A percentile compares a stretch with the other conserved stretches of the same genome.
These are phyloP conservation scores for Leccinum ochraceum DNA, from an alignment of 768 basidiomycete species.

Conservation along the genomic window DNA sequence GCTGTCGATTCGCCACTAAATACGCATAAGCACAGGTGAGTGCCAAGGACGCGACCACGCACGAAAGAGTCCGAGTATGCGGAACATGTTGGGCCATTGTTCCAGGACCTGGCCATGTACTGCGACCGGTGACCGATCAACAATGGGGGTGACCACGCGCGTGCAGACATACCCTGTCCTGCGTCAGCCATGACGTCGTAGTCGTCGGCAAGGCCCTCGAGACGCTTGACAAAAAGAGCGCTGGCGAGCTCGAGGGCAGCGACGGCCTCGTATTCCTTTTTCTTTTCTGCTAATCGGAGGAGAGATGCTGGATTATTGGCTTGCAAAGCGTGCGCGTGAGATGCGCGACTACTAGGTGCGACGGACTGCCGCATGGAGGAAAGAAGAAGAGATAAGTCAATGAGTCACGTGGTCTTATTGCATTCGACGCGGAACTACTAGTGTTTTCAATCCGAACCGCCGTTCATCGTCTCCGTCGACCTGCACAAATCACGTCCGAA, in stretches of 20 bases:
- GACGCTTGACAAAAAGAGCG: conserved; percentile 61
- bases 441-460: conserved; percentile 1
- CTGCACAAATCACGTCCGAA: conserved; percentile 2
- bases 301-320: conserved; percentile 48
- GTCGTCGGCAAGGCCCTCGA: conserved; percentile 69
- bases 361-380: conserved; percentile 56
- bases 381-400: background rate
- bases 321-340: conserved; percentile 44
- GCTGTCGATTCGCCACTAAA: conserved; percentile 52
- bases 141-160: background rate
- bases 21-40: background rate
- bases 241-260: conserved; percentile 69
- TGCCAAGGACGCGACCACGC: conserved; percentile 26
- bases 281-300: conserved; percentile 70
- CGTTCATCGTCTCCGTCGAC: background rate
- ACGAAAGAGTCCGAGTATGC: conserved; percentile 71
- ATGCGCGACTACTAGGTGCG: conserved; percentile 49
- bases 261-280: conserved; percentile 79
- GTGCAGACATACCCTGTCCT: conserved; percentile 52
- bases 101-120: conserved; percentile 77
- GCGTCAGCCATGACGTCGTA: conserved; percentile 79
- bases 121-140: conserved; percentile 27
- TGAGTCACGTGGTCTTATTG: conserved; percentile 16
- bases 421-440: conserved; percentile 13
- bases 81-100: conserved; percentile 85